Evolutionary conservation across 805 yeast species (phyloP).

Genomic region (Yarrowia sp.): DNA sequence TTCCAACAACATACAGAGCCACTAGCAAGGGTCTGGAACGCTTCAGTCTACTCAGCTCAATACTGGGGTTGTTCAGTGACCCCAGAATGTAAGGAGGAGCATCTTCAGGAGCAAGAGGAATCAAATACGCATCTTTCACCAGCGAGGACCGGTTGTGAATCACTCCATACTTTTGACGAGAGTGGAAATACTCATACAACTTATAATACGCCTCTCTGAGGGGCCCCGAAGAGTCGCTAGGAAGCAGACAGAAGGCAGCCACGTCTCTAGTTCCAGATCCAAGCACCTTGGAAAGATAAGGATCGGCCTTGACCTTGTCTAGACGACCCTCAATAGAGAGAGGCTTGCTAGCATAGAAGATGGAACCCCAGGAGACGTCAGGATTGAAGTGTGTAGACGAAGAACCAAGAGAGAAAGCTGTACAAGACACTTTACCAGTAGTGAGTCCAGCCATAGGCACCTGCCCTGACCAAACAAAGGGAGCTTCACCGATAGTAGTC

Average conservation of each 20-base stretch:
- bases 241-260: constrained; percentile 56
- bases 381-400: constrained; percentile 44
- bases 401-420: constrained; percentile 51
- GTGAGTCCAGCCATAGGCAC: constrained; percentile 21
- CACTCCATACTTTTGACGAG: constrained; percentile 64
- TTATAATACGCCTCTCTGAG: constrained; percentile 46
- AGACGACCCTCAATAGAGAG: constrained; percentile 69
- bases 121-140: constrained; percentile 70
- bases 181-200: constrained; percentile 57
- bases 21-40: constrained; percentile 18
- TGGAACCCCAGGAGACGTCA: constrained; percentile 43
- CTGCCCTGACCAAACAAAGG: constrained; percentile 28
- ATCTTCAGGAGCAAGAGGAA: constrained; percentile 50
- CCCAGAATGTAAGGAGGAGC: constrained; percentile 22
- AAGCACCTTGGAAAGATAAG: constrained; percentile 57
- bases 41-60: constrained; percentile 18
- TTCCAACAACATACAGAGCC: constrained; percentile 23
- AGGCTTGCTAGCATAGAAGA: constrained; percentile 43
- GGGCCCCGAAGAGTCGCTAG: constrained; percentile 45
- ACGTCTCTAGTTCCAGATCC: constrained; percentile 57
- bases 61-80: constrained; percentile 13
- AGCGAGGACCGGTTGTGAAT: constrained; percentile 57
- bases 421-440: constrained; percentile 39
- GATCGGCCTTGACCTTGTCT: constrained; percentile 60
- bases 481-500: constrained; percentile 17